A percentile compares a stretch with the other conserved stretches of the same genome.
Evolutionary conservation across 2,329 filamentous ascomycete genomes (phyloP).

Genomic region (Ceratocystis variospora): DNA sequence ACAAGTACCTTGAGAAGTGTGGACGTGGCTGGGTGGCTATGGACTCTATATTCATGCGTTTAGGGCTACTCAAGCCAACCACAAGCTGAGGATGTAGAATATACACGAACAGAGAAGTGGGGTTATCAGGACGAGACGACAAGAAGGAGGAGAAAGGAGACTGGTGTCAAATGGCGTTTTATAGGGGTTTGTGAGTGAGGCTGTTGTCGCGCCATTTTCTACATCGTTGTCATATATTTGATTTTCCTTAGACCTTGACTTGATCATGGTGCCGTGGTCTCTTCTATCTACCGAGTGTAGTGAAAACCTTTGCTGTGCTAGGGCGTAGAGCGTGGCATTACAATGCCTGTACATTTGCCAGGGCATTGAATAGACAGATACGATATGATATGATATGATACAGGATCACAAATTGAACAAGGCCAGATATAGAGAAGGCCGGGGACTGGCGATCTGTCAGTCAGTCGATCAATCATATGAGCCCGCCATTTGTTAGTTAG

Average conservation of each 20-base stretch:
- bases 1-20: constrained; percentile 76
- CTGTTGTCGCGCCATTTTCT: no score
- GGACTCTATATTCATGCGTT: constrained; percentile 67
- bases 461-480: not conserved
- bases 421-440: no score
- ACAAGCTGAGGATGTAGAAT: not conserved
- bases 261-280: not conserved
- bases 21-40: constrained; percentile 88
- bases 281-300: not conserved
- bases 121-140: not conserved
- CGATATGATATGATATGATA: no score
- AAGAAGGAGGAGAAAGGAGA: constrained; percentile 34
- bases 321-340: no score
- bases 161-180: not conserved
- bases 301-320: not conserved
- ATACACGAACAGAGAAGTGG: not conserved
- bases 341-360: no score
- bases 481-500: no score
- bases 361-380: no score
- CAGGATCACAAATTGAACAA: no score
- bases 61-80: constrained; percentile 35
- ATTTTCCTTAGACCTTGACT: no score
- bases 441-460: no score
- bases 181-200: no score
- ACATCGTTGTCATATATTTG: no score